Evolutionary conservation across 805 yeast genomes (phyloP).

Genomic region (Monosporozyma yasuniensis): DNA sequence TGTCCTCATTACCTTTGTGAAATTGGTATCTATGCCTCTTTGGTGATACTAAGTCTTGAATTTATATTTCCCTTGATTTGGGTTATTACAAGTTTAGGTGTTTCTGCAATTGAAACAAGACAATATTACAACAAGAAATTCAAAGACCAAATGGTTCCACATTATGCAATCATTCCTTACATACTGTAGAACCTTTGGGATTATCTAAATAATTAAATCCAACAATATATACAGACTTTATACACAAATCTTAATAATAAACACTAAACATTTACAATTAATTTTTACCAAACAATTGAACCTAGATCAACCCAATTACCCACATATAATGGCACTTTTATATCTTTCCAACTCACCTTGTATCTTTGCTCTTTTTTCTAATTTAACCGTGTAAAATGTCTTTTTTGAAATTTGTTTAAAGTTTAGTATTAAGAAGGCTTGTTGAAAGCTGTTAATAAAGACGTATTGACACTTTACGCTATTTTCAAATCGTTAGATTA

Average conservation of each 20-base stretch:
- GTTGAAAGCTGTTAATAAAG: neutral
- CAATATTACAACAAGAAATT: conserved; percentile 35
- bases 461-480: neutral
- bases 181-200: neutral
- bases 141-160: conserved; percentile 11
- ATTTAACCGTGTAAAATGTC: neutral
- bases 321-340: too few relatives aligned
- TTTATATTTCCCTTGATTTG: conserved; percentile 24
- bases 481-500: neutral
- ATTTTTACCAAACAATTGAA: too few relatives aligned
- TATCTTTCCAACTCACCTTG: too few relatives aligned
- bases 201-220: neutral
- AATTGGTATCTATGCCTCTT: conserved; percentile 41
- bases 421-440: neutral
- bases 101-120: conserved; percentile 47
- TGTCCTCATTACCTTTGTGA: conserved; percentile 72
- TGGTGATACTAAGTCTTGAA: conserved; percentile 14
- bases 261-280: too few relatives aligned
- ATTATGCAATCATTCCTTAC: conserved; percentile 17
- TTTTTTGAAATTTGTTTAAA: neutral
- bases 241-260: too few relatives aligned
- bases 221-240: neutral
- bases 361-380: neutral
- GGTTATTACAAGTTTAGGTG: conserved; percentile 39
- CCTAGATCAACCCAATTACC: too few relatives aligned